A percentile compares a stretch with the other conserved stretches of the same genome.
Evolutionary conservation across 1,284 basidiomycete species (phyloP).

Genomic region (Lignosus rhinocerotis): DNA sequence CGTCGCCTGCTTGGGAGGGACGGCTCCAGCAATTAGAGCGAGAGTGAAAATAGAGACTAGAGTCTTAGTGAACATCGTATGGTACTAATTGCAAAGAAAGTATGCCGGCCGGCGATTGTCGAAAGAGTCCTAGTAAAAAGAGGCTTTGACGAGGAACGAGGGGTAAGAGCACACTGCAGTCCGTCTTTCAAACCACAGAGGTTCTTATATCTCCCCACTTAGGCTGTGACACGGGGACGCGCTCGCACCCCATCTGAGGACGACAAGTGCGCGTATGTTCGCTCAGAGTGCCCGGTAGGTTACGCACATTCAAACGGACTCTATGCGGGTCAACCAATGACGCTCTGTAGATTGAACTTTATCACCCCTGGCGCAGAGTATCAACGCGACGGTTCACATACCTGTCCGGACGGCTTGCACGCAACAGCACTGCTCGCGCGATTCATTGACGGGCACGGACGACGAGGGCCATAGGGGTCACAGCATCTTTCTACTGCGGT

Average conservation of each 20-base stretch:
- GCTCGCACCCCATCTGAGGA: neutral
- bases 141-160: neutral
- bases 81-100: neutral
- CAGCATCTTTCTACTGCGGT: neutral
- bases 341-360: neutral
- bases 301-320: neutral
- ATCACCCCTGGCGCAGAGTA: neutral
- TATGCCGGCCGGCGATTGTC: neutral
- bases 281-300: too few species aligned
- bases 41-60: conserved; percentile 12
- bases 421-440: neutral
- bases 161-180: neutral
- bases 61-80: conserved; percentile 13
- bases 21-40: conserved; percentile 7
- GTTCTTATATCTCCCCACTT: neutral
- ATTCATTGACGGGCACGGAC: neutral
- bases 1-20: conserved; percentile 15
- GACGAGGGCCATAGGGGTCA: neutral
- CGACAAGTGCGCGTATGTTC: neutral
- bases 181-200: neutral
- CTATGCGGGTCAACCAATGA: neutral
- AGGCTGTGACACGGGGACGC: neutral
- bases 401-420: neutral
- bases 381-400: conserved; percentile 1
- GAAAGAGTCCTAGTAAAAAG: neutral